Conservation (phyloP, 1,284 basidiomycete species). For the Trichosporon asahii region DNA sequence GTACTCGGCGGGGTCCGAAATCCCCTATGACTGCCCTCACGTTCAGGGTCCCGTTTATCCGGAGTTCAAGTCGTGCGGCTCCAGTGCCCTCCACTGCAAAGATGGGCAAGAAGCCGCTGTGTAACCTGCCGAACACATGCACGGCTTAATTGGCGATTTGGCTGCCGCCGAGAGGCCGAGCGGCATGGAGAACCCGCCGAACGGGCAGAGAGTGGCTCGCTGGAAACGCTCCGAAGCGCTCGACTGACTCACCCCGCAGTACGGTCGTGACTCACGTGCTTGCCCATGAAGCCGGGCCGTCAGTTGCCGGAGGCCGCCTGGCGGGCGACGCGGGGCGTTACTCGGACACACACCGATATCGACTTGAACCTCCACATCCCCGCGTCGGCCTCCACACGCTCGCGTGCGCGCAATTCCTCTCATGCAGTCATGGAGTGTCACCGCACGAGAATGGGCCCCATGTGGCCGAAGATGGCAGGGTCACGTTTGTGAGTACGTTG, state of each 20-base stretch:
- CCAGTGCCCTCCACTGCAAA: neutral
- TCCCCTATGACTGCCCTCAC: neutral
- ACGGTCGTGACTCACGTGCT: neutral
- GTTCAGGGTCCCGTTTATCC: constrained; percentile 4
- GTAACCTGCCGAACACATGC: neutral
- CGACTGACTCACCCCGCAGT: neutral
- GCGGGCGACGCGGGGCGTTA: neutral
- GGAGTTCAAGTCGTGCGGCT: neutral
- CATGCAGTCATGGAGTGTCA: neutral
- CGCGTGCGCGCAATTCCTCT: neutral
- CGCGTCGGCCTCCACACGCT: neutral
- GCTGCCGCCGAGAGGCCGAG: neutral
- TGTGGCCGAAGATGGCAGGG: neutral
- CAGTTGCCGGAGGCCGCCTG: neutral
- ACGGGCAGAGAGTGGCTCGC: neutral
- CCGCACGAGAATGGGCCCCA: neutral
- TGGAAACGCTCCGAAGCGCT: neutral
- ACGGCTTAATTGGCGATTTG: neutral
- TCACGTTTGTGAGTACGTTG: neutral
- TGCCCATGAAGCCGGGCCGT: neutral
- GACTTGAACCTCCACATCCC: neutral
- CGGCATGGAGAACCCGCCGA: neutral
- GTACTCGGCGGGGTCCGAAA: constrained; percentile 4
- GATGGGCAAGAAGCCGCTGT: neutral
- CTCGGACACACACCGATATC: neutral